Base-by-base conservation (phyloP, 2,329 filamentous ascomycete genomes). In the Penicillium thymicola region DNA sequence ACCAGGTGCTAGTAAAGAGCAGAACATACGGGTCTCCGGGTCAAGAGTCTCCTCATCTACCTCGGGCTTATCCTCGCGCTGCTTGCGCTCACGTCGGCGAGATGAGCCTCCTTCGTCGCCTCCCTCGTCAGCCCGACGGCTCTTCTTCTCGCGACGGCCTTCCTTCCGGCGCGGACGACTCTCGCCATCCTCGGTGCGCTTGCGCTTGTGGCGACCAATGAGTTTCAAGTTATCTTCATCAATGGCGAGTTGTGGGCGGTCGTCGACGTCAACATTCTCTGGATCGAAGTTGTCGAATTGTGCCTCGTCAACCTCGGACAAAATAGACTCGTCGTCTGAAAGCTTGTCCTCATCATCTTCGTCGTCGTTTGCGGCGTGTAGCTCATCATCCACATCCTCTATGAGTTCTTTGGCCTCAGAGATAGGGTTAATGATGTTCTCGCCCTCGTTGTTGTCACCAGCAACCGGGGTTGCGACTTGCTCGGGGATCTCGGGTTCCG, bases 11-110 rank as follows among this genome's bases (percentile, higher is more conserved):
- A 43, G 30, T 46, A 18, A 25, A 47, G 27, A 51, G 36, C 38
- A 42, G 5, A 28, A 82, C 83, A 71, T 75, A 85, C 90, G 84
- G 77, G 96, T 90, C 74, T 94, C 91, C 0, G 92, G 90, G 21
- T 89, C 88, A 65, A 97, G 76, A 60, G 88, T 81, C 67, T 91
- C 89, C 59, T 96, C 90, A 63, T 89, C 86, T 5, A 60, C 64
- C 46, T 85, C 82, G 57, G 87, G 84, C 3, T 81, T 81, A 21
- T 78, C 74, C 63, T 79, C 80, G 38, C 75, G 77, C 59, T 78
- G 81, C 62, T 82, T 81, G 62, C 75, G 78, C 50, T 77, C 79
- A 25, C 70, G 74, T 70, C 79, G 83, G 62, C 78, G 74, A 56
- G 75, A 74, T 63, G 82, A 78, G 69, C 61, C 63, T 13, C 66